A percentile compares a stretch with the other conserved stretches of the same genome.
Conservation (phyloP, 225 moss, liverwort and hornwort species). For the Marchantia paleacea region DNA sequence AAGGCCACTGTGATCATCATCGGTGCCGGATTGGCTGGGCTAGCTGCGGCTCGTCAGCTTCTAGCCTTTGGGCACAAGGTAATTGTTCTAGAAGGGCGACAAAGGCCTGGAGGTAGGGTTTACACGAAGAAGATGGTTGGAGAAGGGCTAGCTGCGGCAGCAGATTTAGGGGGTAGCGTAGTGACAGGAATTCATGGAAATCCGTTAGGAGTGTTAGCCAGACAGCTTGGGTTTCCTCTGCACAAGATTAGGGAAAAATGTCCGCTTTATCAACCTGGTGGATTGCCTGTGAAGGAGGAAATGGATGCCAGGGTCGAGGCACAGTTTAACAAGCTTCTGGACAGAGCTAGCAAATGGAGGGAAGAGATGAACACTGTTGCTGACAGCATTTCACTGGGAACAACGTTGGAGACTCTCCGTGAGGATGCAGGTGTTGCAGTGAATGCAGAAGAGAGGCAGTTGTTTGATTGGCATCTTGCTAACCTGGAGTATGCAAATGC, state of each 20-base stretch:
- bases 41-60: constrained; percentile 89
- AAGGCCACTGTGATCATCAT: constrained; percentile 85
- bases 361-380: constrained; percentile 73
- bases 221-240: constrained; percentile 85
- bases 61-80: constrained; percentile 91
- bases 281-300: constrained; percentile 68
- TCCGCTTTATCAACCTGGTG: constrained; percentile 85
- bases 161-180: constrained; percentile 98
- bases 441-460: constrained; percentile 75
- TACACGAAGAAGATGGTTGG: constrained; percentile 98
- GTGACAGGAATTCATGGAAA: constrained; percentile 99
- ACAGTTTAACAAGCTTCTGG: constrained; percentile 92
- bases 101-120: constrained; percentile 93
- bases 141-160: constrained; percentile 77
- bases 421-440: constrained; percentile 60
- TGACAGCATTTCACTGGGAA: constrained; percentile 73
- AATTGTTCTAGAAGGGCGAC: constrained; percentile 88
- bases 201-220: constrained; percentile 91
- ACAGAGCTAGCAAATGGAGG: constrained; percentile 89
- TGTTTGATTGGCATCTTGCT: constrained; percentile 98
- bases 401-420: constrained; percentile 78
- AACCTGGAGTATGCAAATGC: constrained; percentile 99
- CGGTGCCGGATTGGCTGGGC: constrained; percentile 92
- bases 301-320: constrained; percentile 83
- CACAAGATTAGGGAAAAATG: constrained; percentile 91